phyloP scores from a whole-genome alignment of 2,329 filamentous ascomycete genomes.

The Phialophora tarda region DNA sequence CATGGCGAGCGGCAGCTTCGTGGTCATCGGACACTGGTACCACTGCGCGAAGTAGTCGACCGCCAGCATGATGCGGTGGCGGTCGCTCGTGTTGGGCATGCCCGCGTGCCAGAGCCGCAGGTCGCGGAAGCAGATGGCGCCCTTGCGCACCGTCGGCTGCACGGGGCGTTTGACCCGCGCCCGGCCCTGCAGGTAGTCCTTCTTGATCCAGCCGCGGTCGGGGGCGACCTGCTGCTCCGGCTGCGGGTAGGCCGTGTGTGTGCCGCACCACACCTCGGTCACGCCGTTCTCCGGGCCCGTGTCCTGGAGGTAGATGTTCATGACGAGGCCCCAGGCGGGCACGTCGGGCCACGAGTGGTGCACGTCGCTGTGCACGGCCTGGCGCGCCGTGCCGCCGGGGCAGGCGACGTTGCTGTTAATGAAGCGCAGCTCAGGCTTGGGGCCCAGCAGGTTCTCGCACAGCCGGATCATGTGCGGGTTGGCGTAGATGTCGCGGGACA shows the following conservation, averaged over 20 bases:
- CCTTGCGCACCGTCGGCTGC: slow-evolving; percentile 53
- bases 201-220: slow-evolving; percentile 41
- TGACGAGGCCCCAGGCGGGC: slow-evolving; percentile 52
- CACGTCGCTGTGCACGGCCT: slow-evolving; percentile 51
- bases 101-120: slow-evolving; percentile 68
- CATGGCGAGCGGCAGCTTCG: slow-evolving; percentile 25
- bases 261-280: slow-evolving; percentile 59
- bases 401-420: slow-evolving; percentile 50
- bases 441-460: slow-evolving; percentile 46
- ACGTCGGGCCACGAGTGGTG: slow-evolving; percentile 55
- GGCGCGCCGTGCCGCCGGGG: slow-evolving; percentile 43
- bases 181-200: slow-evolving; percentile 43
- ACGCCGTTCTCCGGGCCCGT: slow-evolving; percentile 53
- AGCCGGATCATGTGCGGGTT: slow-evolving; percentile 48
- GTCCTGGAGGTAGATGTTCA: slow-evolving; percentile 56
- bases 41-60: slow-evolving; percentile 40
- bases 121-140: slow-evolving; percentile 63
- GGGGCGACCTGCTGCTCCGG: slow-evolving; percentile 48
- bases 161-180: slow-evolving; percentile 44
- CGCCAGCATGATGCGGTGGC: slow-evolving; percentile 55
- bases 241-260: slow-evolving; percentile 48
- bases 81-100: slow-evolving; percentile 60
- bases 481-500: slow-evolving; percentile 46
- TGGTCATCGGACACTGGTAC: slow-evolving; percentile 34
- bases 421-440: slow-evolving; percentile 46